A percentile compares a stretch with the other conserved stretches of the same genome.
Conservation (phyloP, 495 filamentous ascomycete species). For the Aspergillus nidulans region DNA sequence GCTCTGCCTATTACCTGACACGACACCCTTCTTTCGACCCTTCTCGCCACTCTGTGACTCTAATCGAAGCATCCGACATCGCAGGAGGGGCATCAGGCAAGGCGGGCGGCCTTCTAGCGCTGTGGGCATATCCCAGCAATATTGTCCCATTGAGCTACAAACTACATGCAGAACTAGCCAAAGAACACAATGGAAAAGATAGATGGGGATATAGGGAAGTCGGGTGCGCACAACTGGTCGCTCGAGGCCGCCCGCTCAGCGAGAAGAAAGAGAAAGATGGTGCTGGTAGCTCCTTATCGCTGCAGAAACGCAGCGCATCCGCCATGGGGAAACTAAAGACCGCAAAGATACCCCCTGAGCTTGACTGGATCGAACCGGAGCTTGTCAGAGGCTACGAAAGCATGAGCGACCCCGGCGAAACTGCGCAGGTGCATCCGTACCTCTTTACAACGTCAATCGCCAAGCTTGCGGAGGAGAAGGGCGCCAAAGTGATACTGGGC, state of each 20-base stretch:
- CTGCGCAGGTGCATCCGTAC: conserved; percentile 92
- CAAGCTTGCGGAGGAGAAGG: conserved; percentile 68
- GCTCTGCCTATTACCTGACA: conserved; percentile 89
- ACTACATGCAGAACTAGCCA: conserved; percentile 79
- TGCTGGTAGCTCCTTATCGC: conserved; percentile 42
- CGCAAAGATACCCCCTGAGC: conserved; percentile 66
- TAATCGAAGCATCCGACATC: conserved; percentile 84
- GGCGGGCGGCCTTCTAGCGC: conserved; percentile 82
- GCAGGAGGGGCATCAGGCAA: conserved; percentile 93
- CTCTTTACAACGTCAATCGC: conserved; percentile 89
- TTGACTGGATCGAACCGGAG: conserved; percentile 80
- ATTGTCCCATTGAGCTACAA: conserved; percentile 85
- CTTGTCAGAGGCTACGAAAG: conserved; percentile 66
- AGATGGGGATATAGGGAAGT: conserved; percentile 86
- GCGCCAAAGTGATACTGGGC: conserved; percentile 66
- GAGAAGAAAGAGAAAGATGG: conserved; percentile 32
- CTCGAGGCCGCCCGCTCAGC: conserved; percentile 45
- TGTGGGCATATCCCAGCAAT: conserved; percentile 87
- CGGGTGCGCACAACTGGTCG: conserved; percentile 68
- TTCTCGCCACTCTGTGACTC: conserved; percentile 68
- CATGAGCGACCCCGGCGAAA: conserved; percentile 76
- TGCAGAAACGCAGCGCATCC: conserved; percentile 69
- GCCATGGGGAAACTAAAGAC: conserved; percentile 55
- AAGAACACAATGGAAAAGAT: conserved; percentile 73
- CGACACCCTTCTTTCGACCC: conserved; percentile 82